Evolutionary conservation across 495 filamentous ascomycete species (phyloP).

Genomic region (Daldinia concentrica): DNA sequence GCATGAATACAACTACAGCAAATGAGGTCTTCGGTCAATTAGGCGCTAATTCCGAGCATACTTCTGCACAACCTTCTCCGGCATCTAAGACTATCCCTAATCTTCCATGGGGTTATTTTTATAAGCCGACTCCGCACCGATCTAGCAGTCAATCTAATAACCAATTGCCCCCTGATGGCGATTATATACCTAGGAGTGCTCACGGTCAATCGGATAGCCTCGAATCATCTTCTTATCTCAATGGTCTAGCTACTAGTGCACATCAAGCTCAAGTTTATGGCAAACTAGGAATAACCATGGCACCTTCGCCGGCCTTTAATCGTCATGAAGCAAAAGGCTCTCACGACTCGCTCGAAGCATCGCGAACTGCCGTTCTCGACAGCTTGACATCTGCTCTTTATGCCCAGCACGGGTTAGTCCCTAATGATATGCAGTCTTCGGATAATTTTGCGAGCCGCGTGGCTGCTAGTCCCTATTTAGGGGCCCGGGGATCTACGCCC

Average conservation of each 20-base stretch:
- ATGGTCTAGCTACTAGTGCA: slow-evolving; percentile 19
- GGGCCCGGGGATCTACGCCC: slow-evolving; percentile 11
- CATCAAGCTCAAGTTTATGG: slow-evolving; percentile 2
- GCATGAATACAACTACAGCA: slow-evolving; percentile 53
- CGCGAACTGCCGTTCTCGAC: slow-evolving; percentile 42
- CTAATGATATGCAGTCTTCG: slow-evolving; percentile 5
- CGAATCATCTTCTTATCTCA: slow-evolving; percentile 37
- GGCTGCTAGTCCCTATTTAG: slow-evolving; percentile 12
- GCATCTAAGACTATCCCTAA: slow-evolving; percentile 51
- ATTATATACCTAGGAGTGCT: slow-evolving; percentile 41
- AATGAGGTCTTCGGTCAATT: slow-evolving; percentile 48
- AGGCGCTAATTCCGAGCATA: slow-evolving; percentile 37
- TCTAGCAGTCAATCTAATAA: slow-evolving; percentile 38
- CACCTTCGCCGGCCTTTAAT: slow-evolving; percentile 1
- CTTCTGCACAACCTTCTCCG: slow-evolving; percentile 49
- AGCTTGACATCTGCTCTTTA: slow-evolving; percentile 36
- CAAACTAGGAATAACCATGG: background rate
- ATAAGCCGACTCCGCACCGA: slow-evolving; percentile 45
- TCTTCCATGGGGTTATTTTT: slow-evolving; percentile 58
- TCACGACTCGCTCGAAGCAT: slow-evolving; percentile 33
- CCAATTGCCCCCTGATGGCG: slow-evolving; percentile 22
- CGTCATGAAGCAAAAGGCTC: slow-evolving; percentile 23
- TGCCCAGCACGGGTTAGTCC: slow-evolving; percentile 40
- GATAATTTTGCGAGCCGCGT: slow-evolving; percentile 6
- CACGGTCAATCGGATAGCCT: slow-evolving; percentile 34